Conservation (phyloP, 331 rosid species). For the Malus hybrid region DNA sequence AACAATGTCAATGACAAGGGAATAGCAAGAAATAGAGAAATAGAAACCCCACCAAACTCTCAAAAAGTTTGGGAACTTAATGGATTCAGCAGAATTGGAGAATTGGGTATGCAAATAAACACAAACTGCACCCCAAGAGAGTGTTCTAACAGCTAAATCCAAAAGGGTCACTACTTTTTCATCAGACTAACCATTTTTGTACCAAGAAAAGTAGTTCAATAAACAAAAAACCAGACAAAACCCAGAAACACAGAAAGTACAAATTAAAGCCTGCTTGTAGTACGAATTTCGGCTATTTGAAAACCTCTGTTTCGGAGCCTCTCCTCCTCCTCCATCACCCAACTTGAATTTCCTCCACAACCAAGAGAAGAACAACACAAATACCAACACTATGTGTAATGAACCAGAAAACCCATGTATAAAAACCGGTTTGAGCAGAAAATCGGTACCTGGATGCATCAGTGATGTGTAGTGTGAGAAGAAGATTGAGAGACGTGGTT, state of each 20-base stretch:
- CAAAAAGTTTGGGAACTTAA: conserved; percentile 30
- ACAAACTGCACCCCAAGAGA: conserved; percentile 48
- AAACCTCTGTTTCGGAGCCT: conserved; percentile 28
- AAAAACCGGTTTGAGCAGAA: conserved; percentile 48
- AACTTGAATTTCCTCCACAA: conserved; percentile 24
- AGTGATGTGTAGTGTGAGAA: conserved; percentile 8
- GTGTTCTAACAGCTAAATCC: conserved; percentile 46
- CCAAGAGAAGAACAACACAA: conserved; percentile 33
- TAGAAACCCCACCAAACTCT: conserved; percentile 67
- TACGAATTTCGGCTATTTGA: conserved; percentile 8
- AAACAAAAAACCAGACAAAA: conserved; percentile 31
- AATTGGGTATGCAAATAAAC: conserved; percentile 29
- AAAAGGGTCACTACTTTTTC: conserved; percentile 42
- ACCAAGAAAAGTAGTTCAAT: conserved; percentile 42
- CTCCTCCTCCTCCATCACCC: background rate
- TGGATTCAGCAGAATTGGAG: conserved; percentile 17
- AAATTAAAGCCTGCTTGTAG: conserved; percentile 22
- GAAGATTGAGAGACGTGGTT: background rate
- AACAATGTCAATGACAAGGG: conserved; percentile 38
- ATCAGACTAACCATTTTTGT: conserved; percentile 43
- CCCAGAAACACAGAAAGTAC: conserved; percentile 33
- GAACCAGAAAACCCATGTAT: conserved; percentile 42
- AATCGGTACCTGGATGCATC: conserved; percentile 20
- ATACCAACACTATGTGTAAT: conserved; percentile 38
- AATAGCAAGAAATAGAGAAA: conserved; percentile 42